Evolutionary conservation across 2,329 filamentous ascomycete genomes (phyloP).

Genomic region (Fusarium sp.): DNA sequence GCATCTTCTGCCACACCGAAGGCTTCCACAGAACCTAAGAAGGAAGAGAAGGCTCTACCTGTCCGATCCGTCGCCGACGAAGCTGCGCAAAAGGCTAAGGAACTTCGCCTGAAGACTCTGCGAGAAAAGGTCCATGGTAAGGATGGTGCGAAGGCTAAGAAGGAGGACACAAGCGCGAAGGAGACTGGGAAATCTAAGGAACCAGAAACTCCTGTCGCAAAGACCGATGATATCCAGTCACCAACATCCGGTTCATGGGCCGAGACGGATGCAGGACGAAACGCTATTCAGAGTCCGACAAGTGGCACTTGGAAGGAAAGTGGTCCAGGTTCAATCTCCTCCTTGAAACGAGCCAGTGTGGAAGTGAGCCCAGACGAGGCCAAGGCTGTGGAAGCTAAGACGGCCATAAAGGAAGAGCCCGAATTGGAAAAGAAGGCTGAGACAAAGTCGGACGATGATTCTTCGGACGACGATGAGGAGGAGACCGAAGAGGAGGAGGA

Average conservation of each 20-base stretch:
- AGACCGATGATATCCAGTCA: slow-evolving; percentile 54
- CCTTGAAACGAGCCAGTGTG: slow-evolving; percentile 31
- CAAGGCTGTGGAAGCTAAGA: slow-evolving; percentile 51
- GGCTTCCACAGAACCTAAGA: slow-evolving; percentile 31
- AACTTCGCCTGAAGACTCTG: slow-evolving; percentile 63
- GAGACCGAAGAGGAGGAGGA: slow-evolving; percentile 32
- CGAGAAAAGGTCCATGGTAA: slow-evolving; percentile 66
- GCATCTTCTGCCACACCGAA: slow-evolving; percentile 19
- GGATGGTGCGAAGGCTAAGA: slow-evolving; percentile 38
- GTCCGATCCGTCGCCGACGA: slow-evolving; percentile 71
- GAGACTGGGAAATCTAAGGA: slow-evolving; percentile 18
- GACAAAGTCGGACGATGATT: slow-evolving; percentile 42
- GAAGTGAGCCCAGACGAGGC: slow-evolving; percentile 52
- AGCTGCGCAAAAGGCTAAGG: slow-evolving; percentile 71
- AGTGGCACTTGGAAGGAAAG: slow-evolving; percentile 55
- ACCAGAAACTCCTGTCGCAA: slow-evolving; percentile 6
- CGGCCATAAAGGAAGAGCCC: slow-evolving; percentile 53
- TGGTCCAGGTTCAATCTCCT: not conserved
- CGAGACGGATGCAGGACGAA: slow-evolving; percentile 39
- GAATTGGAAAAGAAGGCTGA: slow-evolving; percentile 50
- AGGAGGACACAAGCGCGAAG: not conserved
- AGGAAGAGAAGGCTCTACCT: slow-evolving; percentile 52
- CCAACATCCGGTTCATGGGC: slow-evolving; percentile 58
- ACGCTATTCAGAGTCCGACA: slow-evolving; percentile 56
- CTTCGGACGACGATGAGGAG: slow-evolving; percentile 17